phyloP scores from a whole-genome alignment of 768 basidiomycete genomes.

The Calocera viscosa region DNA sequence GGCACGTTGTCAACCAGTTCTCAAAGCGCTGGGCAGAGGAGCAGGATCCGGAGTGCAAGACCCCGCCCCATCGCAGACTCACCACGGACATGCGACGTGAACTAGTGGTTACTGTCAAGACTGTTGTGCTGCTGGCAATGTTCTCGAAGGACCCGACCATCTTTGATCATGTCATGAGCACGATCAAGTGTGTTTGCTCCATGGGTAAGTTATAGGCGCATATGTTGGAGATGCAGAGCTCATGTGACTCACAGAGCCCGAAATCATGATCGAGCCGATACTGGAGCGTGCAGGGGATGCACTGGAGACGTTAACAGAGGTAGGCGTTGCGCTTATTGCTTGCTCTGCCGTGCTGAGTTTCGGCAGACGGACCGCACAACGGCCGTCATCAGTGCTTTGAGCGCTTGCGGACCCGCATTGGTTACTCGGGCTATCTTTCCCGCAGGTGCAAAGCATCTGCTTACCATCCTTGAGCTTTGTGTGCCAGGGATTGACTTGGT shows the following conservation, averaged over 20 bases:
- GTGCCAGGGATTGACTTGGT: conserved; percentile 81
- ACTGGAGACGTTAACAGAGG: conserved; percentile 79
- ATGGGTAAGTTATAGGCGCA: neutral
- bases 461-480: conserved; percentile 65
- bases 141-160: conserved; percentile 73
- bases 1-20: conserved; percentile 72
- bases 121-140: conserved; percentile 76
- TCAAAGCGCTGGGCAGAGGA: conserved; percentile 79
- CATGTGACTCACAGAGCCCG: conserved; percentile 73
- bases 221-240: conserved; percentile 18
- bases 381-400: conserved; percentile 73
- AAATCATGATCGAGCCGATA: conserved; percentile 67
- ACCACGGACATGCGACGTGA: conserved; percentile 70
- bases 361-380: conserved; percentile 67
- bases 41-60: conserved; percentile 63
- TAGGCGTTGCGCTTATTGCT: conserved; percentile 23
- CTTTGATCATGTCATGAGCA: conserved; percentile 61
- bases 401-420: conserved; percentile 66
- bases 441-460: conserved; percentile 66
- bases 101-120: conserved; percentile 68
- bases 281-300: conserved; percentile 76
- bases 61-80: conserved; percentile 66
- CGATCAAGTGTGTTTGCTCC: conserved; percentile 42
- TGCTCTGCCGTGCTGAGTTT: conserved; percentile 13
- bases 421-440: conserved; percentile 71